Conservation (phyloP, 768 basidiomycete species). For the Sistotremastrum suecicum region DNA sequence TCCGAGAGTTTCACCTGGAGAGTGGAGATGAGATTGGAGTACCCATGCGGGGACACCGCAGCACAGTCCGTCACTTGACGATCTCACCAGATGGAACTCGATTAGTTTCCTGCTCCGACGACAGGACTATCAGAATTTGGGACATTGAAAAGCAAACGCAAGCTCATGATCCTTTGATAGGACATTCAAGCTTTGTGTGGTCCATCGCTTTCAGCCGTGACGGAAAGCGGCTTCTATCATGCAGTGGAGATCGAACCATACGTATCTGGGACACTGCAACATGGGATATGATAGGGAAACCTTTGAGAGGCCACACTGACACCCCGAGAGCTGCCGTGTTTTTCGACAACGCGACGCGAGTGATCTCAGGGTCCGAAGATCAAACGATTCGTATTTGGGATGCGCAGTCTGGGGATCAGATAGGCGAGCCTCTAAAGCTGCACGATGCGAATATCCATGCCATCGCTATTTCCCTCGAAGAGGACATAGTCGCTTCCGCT, state of each 20-base stretch:
- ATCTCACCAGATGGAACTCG: constrained; percentile 10
- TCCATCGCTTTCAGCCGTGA: constrained; percentile 8
- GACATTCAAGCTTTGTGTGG: neutral
- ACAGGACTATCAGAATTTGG: constrained; percentile 4
- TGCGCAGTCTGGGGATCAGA: neutral
- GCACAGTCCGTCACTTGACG: constrained; percentile 5
- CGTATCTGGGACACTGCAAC: constrained; percentile 4
- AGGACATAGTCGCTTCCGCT: too few species aligned
- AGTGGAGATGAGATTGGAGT: neutral
- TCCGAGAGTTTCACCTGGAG: too few species aligned
- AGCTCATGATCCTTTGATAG: neutral
- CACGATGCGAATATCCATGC: neutral
- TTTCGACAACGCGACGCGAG: constrained; percentile 1
- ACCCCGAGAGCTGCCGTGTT: neutral
- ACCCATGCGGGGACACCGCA: constrained; percentile 11
- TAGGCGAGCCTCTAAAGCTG: neutral
- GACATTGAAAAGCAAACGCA: neutral
- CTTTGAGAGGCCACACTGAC: neutral
- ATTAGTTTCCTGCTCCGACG: constrained; percentile 4
- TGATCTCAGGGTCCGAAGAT: constrained; percentile 1
- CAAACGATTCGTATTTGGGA: constrained; percentile 2
- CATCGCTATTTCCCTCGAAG: too few species aligned
- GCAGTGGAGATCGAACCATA: neutral
- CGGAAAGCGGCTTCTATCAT: neutral
- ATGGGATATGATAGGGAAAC: neutral